phyloP scores from a whole-genome alignment of 2,329 filamentous ascomycete genomes.

The Cordyceps farinosa region DNA sequence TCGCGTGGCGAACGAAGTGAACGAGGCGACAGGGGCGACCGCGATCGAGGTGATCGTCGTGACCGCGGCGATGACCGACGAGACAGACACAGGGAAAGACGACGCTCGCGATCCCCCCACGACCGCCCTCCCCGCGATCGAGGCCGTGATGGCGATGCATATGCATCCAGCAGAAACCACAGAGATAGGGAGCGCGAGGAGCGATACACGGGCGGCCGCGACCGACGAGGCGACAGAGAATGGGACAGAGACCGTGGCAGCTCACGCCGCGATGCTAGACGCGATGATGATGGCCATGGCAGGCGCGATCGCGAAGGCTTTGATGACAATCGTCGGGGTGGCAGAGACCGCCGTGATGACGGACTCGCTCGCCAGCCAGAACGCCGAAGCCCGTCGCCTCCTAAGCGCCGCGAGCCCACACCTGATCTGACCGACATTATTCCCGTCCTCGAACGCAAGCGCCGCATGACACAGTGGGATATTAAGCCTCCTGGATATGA shows the following conservation, averaged over 20 bases:
- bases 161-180: slow-evolving; percentile 89
- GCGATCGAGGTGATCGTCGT: slow-evolving; percentile 31
- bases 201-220: slow-evolving; percentile 68
- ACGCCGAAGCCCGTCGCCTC: slow-evolving; percentile 73
- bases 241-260: slow-evolving; percentile 69
- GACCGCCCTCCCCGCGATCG: slow-evolving; percentile 67
- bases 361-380: slow-evolving; percentile 44
- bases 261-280: slow-evolving; percentile 57
- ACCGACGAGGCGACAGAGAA: slow-evolving; percentile 65
- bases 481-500: slow-evolving; percentile 98
- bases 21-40: slow-evolving; percentile 32
- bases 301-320: slow-evolving; percentile 56
- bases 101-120: slow-evolving; percentile 84
- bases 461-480: slow-evolving; percentile 97
- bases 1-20: slow-evolving; percentile 34
- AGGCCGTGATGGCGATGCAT: slow-evolving; percentile 84
- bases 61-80: slow-evolving; percentile 33
- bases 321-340: slow-evolving; percentile 49
- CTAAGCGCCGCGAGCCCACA: slow-evolving; percentile 91
- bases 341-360: slow-evolving; percentile 40
- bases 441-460: slow-evolving; percentile 80
- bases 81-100: slow-evolving; percentile 44
- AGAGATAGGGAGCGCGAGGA: slow-evolving; percentile 92
- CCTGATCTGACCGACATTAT: slow-evolving; percentile 86
- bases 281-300: slow-evolving; percentile 58